Percentiles rank a stretch among this genome's conserved stretches.
phyloP scores from a whole-genome alignment of 495 filamentous ascomycete genomes.

The Podospora fimiseda region DNA sequence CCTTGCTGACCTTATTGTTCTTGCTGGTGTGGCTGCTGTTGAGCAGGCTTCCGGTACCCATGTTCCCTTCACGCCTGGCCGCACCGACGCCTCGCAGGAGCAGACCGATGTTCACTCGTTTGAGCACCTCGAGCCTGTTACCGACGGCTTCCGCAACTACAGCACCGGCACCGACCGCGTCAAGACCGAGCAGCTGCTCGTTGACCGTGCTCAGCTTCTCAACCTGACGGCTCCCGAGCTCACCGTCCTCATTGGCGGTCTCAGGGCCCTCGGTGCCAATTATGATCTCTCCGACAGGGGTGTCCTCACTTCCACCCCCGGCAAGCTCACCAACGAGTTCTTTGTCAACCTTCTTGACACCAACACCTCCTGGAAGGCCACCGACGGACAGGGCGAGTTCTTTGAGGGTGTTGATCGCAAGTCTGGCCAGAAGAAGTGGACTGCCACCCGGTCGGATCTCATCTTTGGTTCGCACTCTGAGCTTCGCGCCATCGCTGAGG shows the following conservation, averaged over 20 bases:
- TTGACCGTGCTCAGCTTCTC: slow-evolving; percentile 62
- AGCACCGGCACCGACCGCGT: slow-evolving; percentile 52
- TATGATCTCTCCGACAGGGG: slow-evolving; percentile 57
- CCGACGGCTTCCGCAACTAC: slow-evolving; percentile 72
- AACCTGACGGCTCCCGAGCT: slow-evolving; percentile 62
- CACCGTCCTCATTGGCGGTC: slow-evolving; percentile 59
- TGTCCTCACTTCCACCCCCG: slow-evolving; percentile 56
- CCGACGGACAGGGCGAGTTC: slow-evolving; percentile 38
- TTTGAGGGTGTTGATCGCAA: slow-evolving; percentile 61
- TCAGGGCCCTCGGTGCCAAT: slow-evolving; percentile 60
- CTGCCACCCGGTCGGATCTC: slow-evolving; percentile 59
- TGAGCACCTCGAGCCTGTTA: slow-evolving; percentile 51
- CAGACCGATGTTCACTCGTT: slow-evolving; percentile 60
- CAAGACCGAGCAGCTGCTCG: slow-evolving; percentile 56
- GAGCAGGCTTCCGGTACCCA: slow-evolving; percentile 54
- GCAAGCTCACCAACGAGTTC: slow-evolving; percentile 67
- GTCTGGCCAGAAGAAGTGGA: slow-evolving; percentile 62
- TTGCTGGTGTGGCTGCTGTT: slow-evolving; percentile 61
- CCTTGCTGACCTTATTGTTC: slow-evolving; percentile 64
- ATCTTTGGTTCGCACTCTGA: slow-evolving; percentile 66
- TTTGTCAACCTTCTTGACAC: slow-evolving; percentile 68
- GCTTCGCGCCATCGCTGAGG: slow-evolving; percentile 60
- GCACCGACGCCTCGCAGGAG: slow-evolving; percentile 49
- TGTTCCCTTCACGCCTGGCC: slow-evolving; percentile 45
- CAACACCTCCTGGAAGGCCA: slow-evolving; percentile 55